phyloP scores from a whole-genome alignment of 202 grass and related monocot genomes.

The Setaria italica region DNA sequence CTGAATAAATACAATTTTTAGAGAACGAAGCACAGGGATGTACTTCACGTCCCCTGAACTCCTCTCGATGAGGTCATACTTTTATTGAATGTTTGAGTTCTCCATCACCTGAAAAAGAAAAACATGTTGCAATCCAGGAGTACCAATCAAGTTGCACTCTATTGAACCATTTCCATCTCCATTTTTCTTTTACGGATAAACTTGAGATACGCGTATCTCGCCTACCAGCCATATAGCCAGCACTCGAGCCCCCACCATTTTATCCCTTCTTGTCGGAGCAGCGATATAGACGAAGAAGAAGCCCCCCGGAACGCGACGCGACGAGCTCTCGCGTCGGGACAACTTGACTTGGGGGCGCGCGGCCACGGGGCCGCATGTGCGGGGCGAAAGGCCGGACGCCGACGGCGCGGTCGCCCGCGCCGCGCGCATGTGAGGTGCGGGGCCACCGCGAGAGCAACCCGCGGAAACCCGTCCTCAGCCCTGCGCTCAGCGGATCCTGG shows the following conservation, averaged over 20 bases:
- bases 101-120: neutral
- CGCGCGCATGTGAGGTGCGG: conserved; percentile 44
- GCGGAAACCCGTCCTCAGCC: neutral
- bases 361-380: conserved; percentile 42
- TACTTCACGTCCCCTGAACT: neutral
- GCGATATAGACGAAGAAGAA: neutral
- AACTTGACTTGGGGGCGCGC: neutral
- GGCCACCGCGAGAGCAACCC: conserved; percentile 24
- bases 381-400: conserved; percentile 23
- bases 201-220: conserved; percentile 6
- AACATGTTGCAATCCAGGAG: neutral
- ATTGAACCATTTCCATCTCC: neutral
- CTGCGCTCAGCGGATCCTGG: neutral
- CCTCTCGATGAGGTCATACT: neutral
- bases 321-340: neutral
- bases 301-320: conserved; percentile 21
- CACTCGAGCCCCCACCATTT: neutral
- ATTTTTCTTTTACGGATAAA: neutral
- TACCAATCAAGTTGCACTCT: neutral
- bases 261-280: conserved; percentile 13
- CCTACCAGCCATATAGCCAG: neutral
- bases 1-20: neutral
- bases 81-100: neutral
- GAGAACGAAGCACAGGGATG: neutral
- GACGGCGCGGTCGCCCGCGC: conserved; percentile 27